phyloP scores from a whole-genome alignment of 2,329 filamentous ascomycete species.

The Geosmithia flava region DNA sequence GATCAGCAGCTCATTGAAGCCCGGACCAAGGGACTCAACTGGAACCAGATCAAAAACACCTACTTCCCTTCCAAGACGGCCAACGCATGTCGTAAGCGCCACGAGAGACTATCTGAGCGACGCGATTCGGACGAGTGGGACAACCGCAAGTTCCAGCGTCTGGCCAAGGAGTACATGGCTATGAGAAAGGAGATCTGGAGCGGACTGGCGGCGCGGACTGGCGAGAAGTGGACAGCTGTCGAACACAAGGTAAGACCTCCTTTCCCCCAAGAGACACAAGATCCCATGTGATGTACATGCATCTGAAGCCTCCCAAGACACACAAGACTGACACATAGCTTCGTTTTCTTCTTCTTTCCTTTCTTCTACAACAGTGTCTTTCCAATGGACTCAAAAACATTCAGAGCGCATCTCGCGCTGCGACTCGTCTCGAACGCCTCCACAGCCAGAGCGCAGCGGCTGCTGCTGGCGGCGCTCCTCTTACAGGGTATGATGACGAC shows the following conservation, averaged over 20 bases:
- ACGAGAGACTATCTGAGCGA: constrained; percentile 73
- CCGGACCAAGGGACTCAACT: constrained; percentile 66
- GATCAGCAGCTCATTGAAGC: constrained; percentile 63
- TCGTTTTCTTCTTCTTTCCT: background rate
- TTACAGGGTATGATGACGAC: constrained; percentile 51
- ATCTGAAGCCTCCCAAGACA: background rate
- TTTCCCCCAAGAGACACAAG: constrained; percentile 5
- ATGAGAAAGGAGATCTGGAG: constrained; percentile 75
- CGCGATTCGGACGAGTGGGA: constrained; percentile 69
- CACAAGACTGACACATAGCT: constrained; percentile 4
- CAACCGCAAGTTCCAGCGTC: constrained; percentile 56
- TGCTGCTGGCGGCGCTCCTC: constrained; percentile 10
- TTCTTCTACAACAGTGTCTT: constrained; percentile 50
- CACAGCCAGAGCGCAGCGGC: constrained; percentile 2
- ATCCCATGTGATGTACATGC: background rate
- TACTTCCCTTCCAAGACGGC: constrained; percentile 68
- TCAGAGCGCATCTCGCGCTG: constrained; percentile 33
- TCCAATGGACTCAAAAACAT: constrained; percentile 74
- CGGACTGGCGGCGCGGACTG: constrained; percentile 55
- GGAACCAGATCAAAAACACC: constrained; percentile 64
- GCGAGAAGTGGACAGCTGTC: constrained; percentile 72
- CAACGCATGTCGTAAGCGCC: constrained; percentile 81
- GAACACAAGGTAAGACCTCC: constrained; percentile 40
- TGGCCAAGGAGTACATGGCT: constrained; percentile 69
- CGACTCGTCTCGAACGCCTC: constrained; percentile 2